These are phyloP conservation scores for Begonia loranthoides DNA, from an alignment of 306 rosid species.

Conservation along the genomic window DNA sequence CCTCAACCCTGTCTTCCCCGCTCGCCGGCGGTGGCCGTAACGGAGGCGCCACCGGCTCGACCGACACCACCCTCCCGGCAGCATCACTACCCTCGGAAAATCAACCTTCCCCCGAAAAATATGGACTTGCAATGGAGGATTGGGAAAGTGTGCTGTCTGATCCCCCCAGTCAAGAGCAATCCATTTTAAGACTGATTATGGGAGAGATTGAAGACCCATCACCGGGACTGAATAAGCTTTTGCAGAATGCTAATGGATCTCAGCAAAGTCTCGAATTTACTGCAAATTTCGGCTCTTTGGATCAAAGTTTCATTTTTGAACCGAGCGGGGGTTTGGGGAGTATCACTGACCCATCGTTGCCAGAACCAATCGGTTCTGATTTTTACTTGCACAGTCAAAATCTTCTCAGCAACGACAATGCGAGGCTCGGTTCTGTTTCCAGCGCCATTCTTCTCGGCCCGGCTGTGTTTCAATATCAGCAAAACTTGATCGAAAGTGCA, in stretches of 20 bases:
- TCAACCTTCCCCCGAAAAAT: conserved; percentile 34
- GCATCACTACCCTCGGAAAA: conserved; percentile 18
- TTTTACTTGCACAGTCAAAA: conserved; percentile 27
- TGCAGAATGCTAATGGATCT: conserved; percentile 31
- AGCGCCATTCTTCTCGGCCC: conserved; percentile 23
- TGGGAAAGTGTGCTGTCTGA: conserved; percentile 84
- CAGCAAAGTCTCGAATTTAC: conserved; percentile 48
- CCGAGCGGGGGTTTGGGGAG: conserved; percentile 20
- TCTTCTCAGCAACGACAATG: conserved; percentile 8
- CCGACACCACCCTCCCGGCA: conserved; percentile 21
- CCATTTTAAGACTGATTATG: conserved; percentile 69
- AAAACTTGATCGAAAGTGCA: conserved; percentile 21
- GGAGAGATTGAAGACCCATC: conserved; percentile 80
- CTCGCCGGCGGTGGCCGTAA: conserved; percentile 36
- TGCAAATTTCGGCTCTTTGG: conserved; percentile 34
- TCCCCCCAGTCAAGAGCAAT: conserved; percentile 67
- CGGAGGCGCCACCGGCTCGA: conserved; percentile 23
- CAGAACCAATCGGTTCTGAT: conserved; percentile 27
- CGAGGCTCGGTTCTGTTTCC: conserved; percentile 18
- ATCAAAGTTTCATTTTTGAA: conserved; percentile 45
- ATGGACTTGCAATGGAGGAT: conserved; percentile 73
- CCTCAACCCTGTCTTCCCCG: conserved; percentile 92
- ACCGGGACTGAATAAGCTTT: conserved; percentile 60
- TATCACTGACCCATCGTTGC: conserved; percentile 22
- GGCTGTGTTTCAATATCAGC: conserved; percentile 30